These are phyloP conservation scores for Plantago ovata DNA, from an alignment of 257 asterid species.

Conservation along the genomic window DNA sequence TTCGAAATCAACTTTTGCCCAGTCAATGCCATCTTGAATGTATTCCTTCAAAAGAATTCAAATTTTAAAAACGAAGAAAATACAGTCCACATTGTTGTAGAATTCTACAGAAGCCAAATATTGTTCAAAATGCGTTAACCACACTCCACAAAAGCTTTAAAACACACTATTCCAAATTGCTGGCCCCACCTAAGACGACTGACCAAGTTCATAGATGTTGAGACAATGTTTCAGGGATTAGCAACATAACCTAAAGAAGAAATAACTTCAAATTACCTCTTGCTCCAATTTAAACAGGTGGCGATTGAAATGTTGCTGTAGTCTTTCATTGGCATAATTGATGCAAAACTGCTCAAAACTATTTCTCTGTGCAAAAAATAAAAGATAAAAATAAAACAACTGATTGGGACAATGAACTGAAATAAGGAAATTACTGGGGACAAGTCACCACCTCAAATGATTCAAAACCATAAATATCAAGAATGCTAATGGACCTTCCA, in stretches of 20 bases:
- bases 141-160: background rate
- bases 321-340: conserved; percentile 94
- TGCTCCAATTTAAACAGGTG: conserved; percentile 98
- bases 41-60: conserved; percentile 61
- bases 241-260: conserved; percentile 3
- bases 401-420: conserved; percentile 16
- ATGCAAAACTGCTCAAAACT: conserved; percentile 99
- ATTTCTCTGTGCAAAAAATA: conserved; percentile 56
- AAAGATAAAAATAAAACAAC: conserved; percentile 18
- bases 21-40: conserved; percentile 97
- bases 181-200: too few species aligned
- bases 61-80: conserved; percentile 15
- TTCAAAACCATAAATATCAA: conserved; percentile 97
- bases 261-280: conserved; percentile 53
- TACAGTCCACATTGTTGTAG: conserved; percentile 14
- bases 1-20: conserved; percentile 95
- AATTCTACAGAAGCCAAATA: conserved; percentile 7
- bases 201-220: too few species aligned
- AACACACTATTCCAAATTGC: background rate
- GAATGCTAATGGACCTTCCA: conserved; percentile 95
- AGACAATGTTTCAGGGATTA: background rate
- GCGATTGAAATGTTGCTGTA: conserved; percentile 97
- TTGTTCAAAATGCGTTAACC: conserved; percentile 1
- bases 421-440: conserved; percentile 7
- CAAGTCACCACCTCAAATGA: conserved; percentile 72